A percentile compares a stretch with the other conserved stretches of the same genome.
Evolutionary conservation across 139 green algal genomes (phyloP).

Genomic region (Pleodorina starrii): DNA sequence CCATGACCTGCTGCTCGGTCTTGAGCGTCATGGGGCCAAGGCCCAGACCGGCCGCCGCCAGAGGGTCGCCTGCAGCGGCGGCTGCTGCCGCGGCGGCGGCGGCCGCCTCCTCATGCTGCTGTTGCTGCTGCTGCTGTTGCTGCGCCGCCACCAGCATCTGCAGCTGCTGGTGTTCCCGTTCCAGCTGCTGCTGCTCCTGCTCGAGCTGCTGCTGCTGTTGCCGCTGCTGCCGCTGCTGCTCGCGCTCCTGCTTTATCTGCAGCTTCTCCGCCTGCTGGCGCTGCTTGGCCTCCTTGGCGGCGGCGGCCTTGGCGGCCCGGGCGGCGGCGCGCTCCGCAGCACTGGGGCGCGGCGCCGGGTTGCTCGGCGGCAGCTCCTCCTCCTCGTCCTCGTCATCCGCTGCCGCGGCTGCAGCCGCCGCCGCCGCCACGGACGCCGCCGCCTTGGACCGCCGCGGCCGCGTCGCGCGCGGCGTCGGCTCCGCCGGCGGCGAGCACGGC

Average conservation of each 20-base stretch:
- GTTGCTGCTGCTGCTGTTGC: conserved; percentile 9
- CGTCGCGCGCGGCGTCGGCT: neutral
- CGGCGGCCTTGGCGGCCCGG: neutral
- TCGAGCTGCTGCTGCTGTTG: conserved; percentile 12
- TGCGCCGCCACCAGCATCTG: neutral
- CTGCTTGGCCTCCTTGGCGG: neutral
- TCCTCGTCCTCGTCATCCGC: conserved; percentile 22
- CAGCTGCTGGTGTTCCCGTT: neutral
- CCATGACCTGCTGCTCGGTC: neutral
- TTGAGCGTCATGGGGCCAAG: neutral
- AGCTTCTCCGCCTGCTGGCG: neutral
- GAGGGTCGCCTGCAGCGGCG: neutral
- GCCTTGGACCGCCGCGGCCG: conserved; percentile 39
- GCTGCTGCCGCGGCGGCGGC: neutral
- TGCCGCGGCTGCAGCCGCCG: conserved; percentile 11
- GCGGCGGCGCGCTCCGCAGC: neutral
- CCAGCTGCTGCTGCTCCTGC: neutral
- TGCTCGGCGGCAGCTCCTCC: neutral
- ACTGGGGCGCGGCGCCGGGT: neutral
- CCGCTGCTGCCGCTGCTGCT: neutral
- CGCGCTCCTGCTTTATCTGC: neutral
- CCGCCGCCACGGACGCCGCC: neutral
- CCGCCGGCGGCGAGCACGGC: neutral
- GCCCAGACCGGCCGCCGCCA: neutral
- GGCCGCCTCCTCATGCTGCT: neutral